phyloP scores from a whole-genome alignment of 2,329 filamentous ascomycete species.

The Fusarium penzigii region DNA sequence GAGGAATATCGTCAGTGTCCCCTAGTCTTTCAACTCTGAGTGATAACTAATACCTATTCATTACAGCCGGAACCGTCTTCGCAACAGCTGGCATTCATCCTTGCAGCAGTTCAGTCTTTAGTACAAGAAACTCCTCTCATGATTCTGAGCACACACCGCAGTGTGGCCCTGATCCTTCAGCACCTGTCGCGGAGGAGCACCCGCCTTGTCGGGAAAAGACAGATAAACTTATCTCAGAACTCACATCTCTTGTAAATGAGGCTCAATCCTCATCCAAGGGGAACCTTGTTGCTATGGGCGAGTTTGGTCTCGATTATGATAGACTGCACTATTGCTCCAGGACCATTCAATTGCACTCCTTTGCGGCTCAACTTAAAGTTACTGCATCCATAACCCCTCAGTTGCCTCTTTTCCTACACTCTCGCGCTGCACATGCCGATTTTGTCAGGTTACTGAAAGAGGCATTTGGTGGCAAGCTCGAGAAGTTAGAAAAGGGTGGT shows the following conservation, averaged over 20 bases:
- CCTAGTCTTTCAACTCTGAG: constrained; percentile 4
- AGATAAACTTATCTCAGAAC: constrained; percentile 52
- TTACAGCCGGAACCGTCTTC: constrained; percentile 75
- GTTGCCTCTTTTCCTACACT: constrained; percentile 89
- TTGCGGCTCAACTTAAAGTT: constrained; percentile 78
- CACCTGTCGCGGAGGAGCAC: constrained; percentile 51
- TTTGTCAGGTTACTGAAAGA: constrained; percentile 72
- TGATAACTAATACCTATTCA: constrained; percentile 4
- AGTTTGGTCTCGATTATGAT: constrained; percentile 97
- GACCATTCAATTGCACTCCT: constrained; percentile 80
- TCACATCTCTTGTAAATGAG: constrained; percentile 65
- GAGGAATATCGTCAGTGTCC: constrained; percentile 66
- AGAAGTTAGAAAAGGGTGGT: constrained; percentile 70
- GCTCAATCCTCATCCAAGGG: constrained; percentile 48
- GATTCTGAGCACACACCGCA: constrained; percentile 51
- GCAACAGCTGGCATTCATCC: constrained; percentile 93
- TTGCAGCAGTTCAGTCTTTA: constrained; percentile 81
- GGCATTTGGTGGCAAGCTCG: constrained; percentile 58
- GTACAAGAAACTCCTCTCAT: constrained; percentile 47
- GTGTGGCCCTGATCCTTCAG: constrained; percentile 54
- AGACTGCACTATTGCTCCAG: constrained; percentile 80
- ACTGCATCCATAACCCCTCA: constrained; percentile 69
- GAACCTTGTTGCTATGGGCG: constrained; percentile 77
- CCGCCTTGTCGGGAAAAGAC: constrained; percentile 47
- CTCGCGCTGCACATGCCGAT: constrained; percentile 80